These are phyloP conservation scores for Senna siamea DNA, from an alignment of 306 rosid species.

Conservation along the genomic window DNA sequence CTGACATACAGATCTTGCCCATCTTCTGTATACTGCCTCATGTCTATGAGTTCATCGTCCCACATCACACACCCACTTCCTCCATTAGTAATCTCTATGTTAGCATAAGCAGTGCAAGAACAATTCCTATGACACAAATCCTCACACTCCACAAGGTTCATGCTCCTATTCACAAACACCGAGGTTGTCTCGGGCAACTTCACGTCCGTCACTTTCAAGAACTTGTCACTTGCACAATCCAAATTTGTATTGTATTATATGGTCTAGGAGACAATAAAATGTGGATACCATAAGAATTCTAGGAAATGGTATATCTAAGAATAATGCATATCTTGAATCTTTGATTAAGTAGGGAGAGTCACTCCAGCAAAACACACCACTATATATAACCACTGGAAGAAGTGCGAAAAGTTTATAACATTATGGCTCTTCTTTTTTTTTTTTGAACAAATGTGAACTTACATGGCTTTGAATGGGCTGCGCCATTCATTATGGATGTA, in stretches of 20 bases:
- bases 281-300: neutral
- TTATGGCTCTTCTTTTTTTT: no score
- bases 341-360: neutral
- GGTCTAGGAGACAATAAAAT: neutral
- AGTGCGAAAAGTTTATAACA: neutral
- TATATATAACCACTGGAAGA: neutral
- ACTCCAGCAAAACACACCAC: neutral
- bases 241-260: no score
- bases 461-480: neutral
- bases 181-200: constrained; percentile 66
- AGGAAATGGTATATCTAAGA: neutral
- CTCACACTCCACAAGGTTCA: constrained; percentile 48
- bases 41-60: constrained; percentile 55
- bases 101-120: constrained; percentile 65
- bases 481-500: neutral
- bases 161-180: constrained; percentile 52
- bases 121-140: constrained; percentile 57
- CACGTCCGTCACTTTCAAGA: constrained; percentile 43
- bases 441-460: no score
- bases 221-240: constrained; percentile 55
- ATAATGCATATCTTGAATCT: no score
- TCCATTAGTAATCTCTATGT: constrained; percentile 46
- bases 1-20: constrained; percentile 70
- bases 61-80: constrained; percentile 77
- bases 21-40: constrained; percentile 45